A percentile compares a stretch with the other conserved stretches of the same genome.
Conservation (phyloP, 495 filamentous ascomycete genomes). For the Chlorociboria aeruginascens region DNA sequence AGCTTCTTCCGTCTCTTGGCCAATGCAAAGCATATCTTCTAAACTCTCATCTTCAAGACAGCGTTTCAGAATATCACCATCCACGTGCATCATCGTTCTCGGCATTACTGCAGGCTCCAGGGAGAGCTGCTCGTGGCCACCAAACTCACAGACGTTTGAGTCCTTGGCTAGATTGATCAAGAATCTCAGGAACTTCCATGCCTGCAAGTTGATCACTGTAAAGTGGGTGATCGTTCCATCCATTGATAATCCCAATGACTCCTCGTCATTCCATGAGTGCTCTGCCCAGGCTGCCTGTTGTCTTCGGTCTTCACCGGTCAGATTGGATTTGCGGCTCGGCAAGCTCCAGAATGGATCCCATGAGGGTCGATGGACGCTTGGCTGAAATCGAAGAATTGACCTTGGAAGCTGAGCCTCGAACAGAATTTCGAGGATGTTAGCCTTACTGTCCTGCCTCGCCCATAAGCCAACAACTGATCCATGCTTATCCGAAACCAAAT, state of each 20-base stretch:
- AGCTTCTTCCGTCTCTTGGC: constrained; percentile 19
- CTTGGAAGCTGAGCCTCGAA: constrained; percentile 37
- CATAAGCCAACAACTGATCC: constrained; percentile 39
- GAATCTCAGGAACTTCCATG: constrained; percentile 49
- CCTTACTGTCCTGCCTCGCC: constrained; percentile 29
- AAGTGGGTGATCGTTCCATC: constrained; percentile 56
- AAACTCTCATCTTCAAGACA: constrained; percentile 36
- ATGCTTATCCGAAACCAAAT: constrained; percentile 33
- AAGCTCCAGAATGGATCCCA: constrained; percentile 23
- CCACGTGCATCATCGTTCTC: constrained; percentile 44
- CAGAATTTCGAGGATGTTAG: constrained; percentile 27
- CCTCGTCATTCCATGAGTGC: background rate
- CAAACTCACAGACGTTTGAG: constrained; percentile 12
- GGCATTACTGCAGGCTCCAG: constrained; percentile 19
- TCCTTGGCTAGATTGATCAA: constrained; percentile 45
- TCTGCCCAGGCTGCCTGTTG: background rate
- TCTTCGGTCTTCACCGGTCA: background rate
- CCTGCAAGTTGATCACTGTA: constrained; percentile 36
- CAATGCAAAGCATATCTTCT: constrained; percentile 27
- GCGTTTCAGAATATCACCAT: constrained; percentile 52
- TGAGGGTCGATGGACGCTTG: constrained; percentile 29
- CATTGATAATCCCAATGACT: constrained; percentile 47
- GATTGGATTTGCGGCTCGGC: background rate
- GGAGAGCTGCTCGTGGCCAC: constrained; percentile 2
- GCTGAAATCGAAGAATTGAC: constrained; percentile 37